Conservation (phyloP, 768 basidiomycete genomes). For the Boletus rex-veris region DNA sequence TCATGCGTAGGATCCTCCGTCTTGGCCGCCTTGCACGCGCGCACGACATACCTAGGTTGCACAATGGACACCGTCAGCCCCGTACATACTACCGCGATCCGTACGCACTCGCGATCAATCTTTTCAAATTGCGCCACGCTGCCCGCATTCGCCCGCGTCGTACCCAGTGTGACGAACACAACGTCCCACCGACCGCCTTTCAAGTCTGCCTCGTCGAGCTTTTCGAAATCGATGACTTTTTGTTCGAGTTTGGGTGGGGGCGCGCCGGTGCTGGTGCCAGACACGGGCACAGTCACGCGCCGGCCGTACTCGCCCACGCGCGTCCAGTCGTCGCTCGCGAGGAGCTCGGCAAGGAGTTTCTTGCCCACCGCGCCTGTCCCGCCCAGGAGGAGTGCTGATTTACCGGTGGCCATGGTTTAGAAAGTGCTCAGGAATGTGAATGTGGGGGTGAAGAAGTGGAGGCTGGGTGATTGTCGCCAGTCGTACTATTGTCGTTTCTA, state of each 20-base stretch:
- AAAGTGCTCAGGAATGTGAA: no score
- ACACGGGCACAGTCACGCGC: slow-evolving; percentile 38
- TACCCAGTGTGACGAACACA: slow-evolving; percentile 74
- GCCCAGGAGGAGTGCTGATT: slow-evolving; percentile 68
- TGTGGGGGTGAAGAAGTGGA: no score
- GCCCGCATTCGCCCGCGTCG: slow-evolving; percentile 57
- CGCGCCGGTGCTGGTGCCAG: neutral
- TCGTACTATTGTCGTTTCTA: no score
- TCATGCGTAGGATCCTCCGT: slow-evolving; percentile 38
- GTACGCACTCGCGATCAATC: slow-evolving; percentile 69
- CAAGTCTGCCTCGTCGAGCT: slow-evolving; percentile 48
- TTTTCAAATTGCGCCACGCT: slow-evolving; percentile 65
- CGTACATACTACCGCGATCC: no score
- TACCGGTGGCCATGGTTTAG: slow-evolving; percentile 7
- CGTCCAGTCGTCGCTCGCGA: slow-evolving; percentile 51
- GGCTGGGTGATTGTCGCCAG: no score
- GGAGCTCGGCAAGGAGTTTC: slow-evolving; percentile 56
- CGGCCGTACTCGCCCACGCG: slow-evolving; percentile 72
- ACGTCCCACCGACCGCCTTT: slow-evolving; percentile 65
- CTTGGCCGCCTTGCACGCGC: slow-evolving; percentile 65
- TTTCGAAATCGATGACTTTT: slow-evolving; percentile 67
- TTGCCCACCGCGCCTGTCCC: slow-evolving; percentile 71
- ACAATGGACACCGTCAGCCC: neutral
- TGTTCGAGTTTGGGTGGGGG: slow-evolving; percentile 45
- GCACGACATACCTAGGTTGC: slow-evolving; percentile 60